Evolutionary conservation across 768 basidiomycete species (phyloP).

Genomic region (Suillus sp.): DNA sequence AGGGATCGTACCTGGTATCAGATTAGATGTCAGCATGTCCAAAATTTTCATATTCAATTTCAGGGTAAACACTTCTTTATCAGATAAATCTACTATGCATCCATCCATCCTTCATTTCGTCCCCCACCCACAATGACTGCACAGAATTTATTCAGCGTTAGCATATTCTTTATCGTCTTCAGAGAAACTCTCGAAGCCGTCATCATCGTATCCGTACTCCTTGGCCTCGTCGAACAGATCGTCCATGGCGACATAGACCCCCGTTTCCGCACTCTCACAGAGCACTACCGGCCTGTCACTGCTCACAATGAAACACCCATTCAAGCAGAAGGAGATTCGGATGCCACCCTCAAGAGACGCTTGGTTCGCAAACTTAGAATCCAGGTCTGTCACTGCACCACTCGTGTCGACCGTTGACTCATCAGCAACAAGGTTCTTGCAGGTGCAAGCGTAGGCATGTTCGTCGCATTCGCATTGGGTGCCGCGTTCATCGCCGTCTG

Average conservation of each 20-base stretch:
- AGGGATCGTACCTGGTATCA: background rate
- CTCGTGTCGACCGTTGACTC: background rate
- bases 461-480: slow-evolving; percentile 80
- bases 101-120: background rate
- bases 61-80: background rate
- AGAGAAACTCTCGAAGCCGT: slow-evolving; percentile 92
- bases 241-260: slow-evolving; percentile 43
- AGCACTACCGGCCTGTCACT: background rate
- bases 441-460: slow-evolving; percentile 75
- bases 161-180: slow-evolving; percentile 97
- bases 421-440: slow-evolving; percentile 58
- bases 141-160: slow-evolving; percentile 79
- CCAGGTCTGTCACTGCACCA: slow-evolving; percentile 43
- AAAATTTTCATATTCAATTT: background rate
- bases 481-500: slow-evolving; percentile 93
- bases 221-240: slow-evolving; percentile 89
- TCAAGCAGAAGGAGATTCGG: slow-evolving; percentile 31
- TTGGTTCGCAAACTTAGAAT: slow-evolving; percentile 70
- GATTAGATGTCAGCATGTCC: background rate
- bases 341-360: slow-evolving; percentile 37
- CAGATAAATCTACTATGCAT: background rate
- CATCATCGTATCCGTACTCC: slow-evolving; percentile 90
- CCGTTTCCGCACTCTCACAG: background rate
- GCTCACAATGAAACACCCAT: slow-evolving; percentile 11
- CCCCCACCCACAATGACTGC: slow-evolving; percentile 47